phyloP scores from a whole-genome alignment of 208 protist genomes.

The Endotrypanum monterogeii region DNA sequence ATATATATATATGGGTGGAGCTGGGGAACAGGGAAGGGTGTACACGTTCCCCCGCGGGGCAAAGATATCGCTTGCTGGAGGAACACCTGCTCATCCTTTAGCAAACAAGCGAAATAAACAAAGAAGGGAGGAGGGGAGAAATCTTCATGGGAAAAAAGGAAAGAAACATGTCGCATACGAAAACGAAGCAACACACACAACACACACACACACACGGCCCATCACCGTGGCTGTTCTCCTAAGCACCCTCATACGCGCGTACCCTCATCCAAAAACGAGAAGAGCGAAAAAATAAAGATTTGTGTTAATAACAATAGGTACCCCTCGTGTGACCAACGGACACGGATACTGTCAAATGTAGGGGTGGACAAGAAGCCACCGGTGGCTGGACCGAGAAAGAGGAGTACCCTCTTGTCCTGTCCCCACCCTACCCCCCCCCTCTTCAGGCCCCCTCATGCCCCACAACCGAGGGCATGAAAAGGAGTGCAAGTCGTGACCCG shows the following conservation, averaged over 20 bases:
- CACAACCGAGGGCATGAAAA: neutral
- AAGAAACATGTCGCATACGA: neutral
- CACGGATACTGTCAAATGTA: neutral
- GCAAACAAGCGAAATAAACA: neutral
- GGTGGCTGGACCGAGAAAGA: neutral
- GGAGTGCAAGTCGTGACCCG: neutral
- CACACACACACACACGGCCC: neutral
- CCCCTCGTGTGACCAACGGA: neutral
- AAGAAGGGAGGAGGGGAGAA: too few species aligned
- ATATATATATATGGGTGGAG: neutral
- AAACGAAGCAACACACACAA: neutral
- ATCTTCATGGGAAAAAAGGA: neutral
- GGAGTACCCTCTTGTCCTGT: too few species aligned
- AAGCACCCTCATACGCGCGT: neutral
- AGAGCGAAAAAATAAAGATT: too few species aligned
- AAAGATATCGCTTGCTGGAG: neutral
- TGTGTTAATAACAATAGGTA: neutral
- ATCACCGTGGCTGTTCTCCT: neutral
- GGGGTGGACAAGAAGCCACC: neutral
- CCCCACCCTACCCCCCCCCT: neutral
- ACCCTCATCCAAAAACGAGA: too few species aligned
- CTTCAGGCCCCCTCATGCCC: neutral
- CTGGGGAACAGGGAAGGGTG: neutral
- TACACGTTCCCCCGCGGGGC: neutral
- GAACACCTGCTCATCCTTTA: neutral